Evolutionary conservation across 169 alveolate species (phyloP), one percentile per base, ranked within the genome.

Genomic region (Plasmodium chabaudi): DNA sequence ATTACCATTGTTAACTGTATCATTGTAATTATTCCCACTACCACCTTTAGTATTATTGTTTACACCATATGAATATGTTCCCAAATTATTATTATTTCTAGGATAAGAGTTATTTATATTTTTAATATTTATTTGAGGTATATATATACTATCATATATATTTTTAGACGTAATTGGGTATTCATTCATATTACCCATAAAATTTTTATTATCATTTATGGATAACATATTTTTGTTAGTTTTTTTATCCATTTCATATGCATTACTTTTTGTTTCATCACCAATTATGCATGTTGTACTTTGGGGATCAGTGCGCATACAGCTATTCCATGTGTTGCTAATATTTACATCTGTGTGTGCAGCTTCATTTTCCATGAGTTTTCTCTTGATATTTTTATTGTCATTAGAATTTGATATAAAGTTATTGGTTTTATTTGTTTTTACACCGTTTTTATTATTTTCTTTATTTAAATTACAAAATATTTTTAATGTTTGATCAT

Each of bases 101-200:
- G 23, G 47, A 1, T 79, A 56, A 19, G 53, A 46, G 6, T 60
- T 53, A 13, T 57, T 44, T 5, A 68, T 56, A 23, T 70, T 84
- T 44, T 64, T 68, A 56, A 84, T 84, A 72, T 69, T 68, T n/a
- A 84, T 84, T 19, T 84, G 91, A 12, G 91, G 91, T 34, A 84
- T 84, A 42, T 84, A 84, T 57, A 84, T 84, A 51, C 91, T 84
- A 68, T 84, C 91, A 63, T 84, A 84, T 2, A 84, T 69, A 51
- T 84, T 84, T 69, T 84, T 84, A 19, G 91, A 84, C 21, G 91
- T 84, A 23, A 84, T 68, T 10, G 91, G 91, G 56, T 69, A 68
- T 64, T 56, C 91, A 46, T 63, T 84, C 19, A 60, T 64, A 53
- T 70, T 70, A 19, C 70, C 73, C 34, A 59, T 55, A 9, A 27